phyloP scores from a whole-genome alignment of 2,329 filamentous ascomycete genomes.

The Myriosclerotinia scirpicola region DNA sequence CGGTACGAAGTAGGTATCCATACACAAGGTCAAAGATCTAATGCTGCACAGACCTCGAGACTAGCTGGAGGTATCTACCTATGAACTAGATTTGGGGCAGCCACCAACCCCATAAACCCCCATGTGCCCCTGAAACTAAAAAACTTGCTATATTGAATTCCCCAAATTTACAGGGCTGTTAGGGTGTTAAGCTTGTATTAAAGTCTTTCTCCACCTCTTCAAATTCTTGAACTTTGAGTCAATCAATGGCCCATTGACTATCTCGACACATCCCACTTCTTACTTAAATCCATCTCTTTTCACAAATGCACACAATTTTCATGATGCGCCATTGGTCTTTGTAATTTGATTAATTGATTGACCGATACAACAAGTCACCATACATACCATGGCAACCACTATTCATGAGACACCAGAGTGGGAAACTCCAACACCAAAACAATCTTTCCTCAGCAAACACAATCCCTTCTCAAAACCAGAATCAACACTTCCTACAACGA shows the following conservation, averaged over 20 bases:
- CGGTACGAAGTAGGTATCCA: too few relatives aligned
- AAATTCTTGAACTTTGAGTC: not conserved
- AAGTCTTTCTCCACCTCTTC: not conserved
- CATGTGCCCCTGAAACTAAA: too few relatives aligned
- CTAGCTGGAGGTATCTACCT: too few relatives aligned
- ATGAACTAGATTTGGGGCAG: too few relatives aligned
- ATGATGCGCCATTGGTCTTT: constrained; percentile 1
- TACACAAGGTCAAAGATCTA: too few relatives aligned
- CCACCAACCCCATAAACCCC: too few relatives aligned
- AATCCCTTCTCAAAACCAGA: constrained; percentile 23
- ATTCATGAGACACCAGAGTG: constrained; percentile 34
- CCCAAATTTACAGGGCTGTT: too few relatives aligned
- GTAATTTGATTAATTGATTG: too few relatives aligned
- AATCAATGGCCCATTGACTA: not conserved
- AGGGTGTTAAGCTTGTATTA: too few relatives aligned
- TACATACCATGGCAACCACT: constrained; percentile 25
- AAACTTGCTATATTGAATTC: too few relatives aligned
- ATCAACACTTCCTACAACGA: constrained; percentile 17
- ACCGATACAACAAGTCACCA: too few relatives aligned
- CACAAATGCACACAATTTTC: not conserved
- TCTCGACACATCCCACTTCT: constrained; percentile 6
- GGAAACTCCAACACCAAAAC: constrained; percentile 29
- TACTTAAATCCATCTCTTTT: not conserved
- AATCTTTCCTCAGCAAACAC: constrained; percentile 27
- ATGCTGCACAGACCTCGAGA: too few relatives aligned